Conservation (phyloP, 768 basidiomycete genomes). For the Chalciporus piperatus region DNA sequence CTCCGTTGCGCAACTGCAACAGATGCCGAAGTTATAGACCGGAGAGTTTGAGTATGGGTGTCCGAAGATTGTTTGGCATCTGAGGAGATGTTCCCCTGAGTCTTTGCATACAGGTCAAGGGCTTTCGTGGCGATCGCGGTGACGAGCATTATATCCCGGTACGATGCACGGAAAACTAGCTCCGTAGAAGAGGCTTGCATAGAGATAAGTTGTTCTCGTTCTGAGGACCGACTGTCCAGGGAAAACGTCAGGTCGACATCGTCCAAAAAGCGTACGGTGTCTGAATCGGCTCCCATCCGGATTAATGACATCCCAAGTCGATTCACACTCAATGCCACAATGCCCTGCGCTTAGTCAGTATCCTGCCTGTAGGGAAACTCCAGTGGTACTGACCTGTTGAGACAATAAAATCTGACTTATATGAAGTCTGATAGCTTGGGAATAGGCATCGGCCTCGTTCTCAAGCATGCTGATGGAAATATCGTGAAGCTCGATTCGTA, state of each 20-base stretch:
- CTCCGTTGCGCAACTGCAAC: slow-evolving; percentile 10
- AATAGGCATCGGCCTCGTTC: slow-evolving; percentile 70
- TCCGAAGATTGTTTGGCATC: slow-evolving; percentile 9
- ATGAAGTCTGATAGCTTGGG: slow-evolving; percentile 84
- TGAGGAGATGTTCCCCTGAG: slow-evolving; percentile 27
- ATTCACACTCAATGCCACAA: slow-evolving; percentile 75
- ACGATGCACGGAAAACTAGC: slow-evolving; percentile 91
- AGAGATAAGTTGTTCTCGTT: slow-evolving; percentile 71
- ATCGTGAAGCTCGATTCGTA: slow-evolving; percentile 87
- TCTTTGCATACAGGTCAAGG: slow-evolving; percentile 63
- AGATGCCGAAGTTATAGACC: slow-evolving; percentile 4
- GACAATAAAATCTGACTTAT: slow-evolving; percentile 84
- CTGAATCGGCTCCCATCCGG: slow-evolving; percentile 78
- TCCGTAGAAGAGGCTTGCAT: slow-evolving; percentile 82
- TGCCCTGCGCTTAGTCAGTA: slow-evolving; percentile 50
- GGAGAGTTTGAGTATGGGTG: slow-evolving; percentile 1
- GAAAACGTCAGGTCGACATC: slow-evolving; percentile 87
- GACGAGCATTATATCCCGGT: slow-evolving; percentile 90
- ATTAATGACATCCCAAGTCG: slow-evolving; percentile 92
- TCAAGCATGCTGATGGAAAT: slow-evolving; percentile 88
- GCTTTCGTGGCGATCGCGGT: slow-evolving; percentile 84
- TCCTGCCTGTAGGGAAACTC: not conserved
- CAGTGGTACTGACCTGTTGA: slow-evolving; percentile 66
- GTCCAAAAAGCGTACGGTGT: slow-evolving; percentile 90
- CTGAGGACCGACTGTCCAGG: slow-evolving; percentile 74